phyloP scores from a whole-genome alignment of 176 grass and related monocot species.

The Ensete glaucum region DNA sequence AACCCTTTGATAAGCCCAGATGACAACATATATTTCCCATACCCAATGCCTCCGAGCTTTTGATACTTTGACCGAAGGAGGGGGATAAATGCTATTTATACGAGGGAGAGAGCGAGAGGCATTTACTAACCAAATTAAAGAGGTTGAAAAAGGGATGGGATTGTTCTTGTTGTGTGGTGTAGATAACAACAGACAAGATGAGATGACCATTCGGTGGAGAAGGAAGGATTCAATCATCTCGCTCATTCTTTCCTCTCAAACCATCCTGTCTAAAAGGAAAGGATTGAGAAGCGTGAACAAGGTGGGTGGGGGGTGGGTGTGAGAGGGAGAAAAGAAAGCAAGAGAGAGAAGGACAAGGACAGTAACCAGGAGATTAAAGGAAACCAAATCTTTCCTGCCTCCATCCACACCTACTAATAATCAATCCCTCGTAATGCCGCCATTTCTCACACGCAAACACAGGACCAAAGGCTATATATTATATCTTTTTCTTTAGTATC shows the following conservation, averaged over 20 bases:
- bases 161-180: not conserved
- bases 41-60: not conserved
- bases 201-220: conserved; percentile 5
- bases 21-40: not conserved
- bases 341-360: not conserved
- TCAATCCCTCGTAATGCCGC: not conserved
- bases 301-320: not conserved
- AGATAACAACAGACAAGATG: not conserved
- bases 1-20: conserved; percentile 19
- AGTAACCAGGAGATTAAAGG: too few species aligned
- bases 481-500: not conserved
- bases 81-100: not conserved
- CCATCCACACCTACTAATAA: not conserved
- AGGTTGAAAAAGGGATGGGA: not conserved
- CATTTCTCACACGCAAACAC: not conserved
- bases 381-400: too few species aligned
- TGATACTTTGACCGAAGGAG: not conserved
- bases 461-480: not conserved
- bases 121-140: not conserved
- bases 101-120: not conserved
- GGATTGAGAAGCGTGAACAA: not conserved
- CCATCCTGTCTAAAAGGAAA: not conserved
- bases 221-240: conserved; percentile 9
- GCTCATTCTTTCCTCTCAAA: not conserved
- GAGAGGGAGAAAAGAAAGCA: not conserved